Evolutionary conservation across 139 green algal genomes (phyloP).

Genomic region (Chlamydomonas urium): DNA sequence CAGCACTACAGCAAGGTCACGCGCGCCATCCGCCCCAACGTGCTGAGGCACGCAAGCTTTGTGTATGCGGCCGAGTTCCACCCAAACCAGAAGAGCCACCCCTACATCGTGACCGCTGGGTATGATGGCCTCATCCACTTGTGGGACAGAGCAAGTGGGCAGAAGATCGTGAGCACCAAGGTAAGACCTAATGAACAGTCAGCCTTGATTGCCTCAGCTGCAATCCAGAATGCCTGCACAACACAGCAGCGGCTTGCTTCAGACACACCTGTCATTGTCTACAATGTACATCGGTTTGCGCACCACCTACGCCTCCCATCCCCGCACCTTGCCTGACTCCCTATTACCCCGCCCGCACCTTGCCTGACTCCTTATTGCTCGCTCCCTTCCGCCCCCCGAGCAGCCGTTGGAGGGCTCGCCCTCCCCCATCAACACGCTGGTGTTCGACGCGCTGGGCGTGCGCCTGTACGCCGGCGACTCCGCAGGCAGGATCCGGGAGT

Average conservation of each 20-base stretch:
- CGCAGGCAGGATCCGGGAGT: constrained; percentile 15
- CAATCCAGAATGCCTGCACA: no score
- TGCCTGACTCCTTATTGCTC: no score
- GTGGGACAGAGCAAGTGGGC: constrained; percentile 24
- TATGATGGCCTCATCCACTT: constrained; percentile 23
- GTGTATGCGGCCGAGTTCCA: constrained; percentile 43
- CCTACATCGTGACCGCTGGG: constrained; percentile 14
- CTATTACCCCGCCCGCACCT: no score
- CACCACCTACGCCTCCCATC: no score
- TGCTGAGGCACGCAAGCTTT: constrained; percentile 38
- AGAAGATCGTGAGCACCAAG: constrained; percentile 25
- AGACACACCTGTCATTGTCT: no score
- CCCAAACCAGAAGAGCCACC: constrained; percentile 24
- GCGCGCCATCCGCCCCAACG: constrained; percentile 9
- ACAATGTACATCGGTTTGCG: no score
- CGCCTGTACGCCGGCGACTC: constrained; percentile 30
- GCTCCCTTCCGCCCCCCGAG: background rate
- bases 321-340: no score
- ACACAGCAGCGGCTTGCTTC: no score
- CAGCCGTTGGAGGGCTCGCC: background rate
- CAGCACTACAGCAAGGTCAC: background rate
- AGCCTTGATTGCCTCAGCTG: background rate
- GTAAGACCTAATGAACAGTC: background rate
- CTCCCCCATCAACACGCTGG: constrained; percentile 40
- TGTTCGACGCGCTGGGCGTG: constrained; percentile 36